Percentiles rank a stretch among this genome's conserved stretches.
Conservation (phyloP, 1,139 yeast species). For the Diutina ranongensis region DNA sequence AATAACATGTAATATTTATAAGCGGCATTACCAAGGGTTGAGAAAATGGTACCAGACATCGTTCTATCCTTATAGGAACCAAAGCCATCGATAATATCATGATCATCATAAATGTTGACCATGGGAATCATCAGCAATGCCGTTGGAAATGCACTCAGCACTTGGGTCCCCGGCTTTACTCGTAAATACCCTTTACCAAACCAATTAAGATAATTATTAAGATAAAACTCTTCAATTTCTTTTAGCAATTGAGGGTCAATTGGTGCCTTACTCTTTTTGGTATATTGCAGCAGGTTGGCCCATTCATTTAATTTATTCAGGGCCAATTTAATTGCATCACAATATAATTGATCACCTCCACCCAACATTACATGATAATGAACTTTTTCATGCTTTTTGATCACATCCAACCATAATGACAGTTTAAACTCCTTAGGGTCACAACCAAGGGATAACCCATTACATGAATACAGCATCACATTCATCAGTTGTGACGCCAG, state of each 20-base stretch:
- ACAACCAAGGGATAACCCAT: constrained; percentile 77
- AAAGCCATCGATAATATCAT: constrained; percentile 90
- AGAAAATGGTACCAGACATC: constrained; percentile 60
- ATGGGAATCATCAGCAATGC: constrained; percentile 79
- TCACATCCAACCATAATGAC: constrained; percentile 77
- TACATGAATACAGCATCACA: constrained; percentile 74
- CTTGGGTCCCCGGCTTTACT: constrained; percentile 53
- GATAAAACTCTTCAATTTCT: constrained; percentile 55
- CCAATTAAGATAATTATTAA: constrained; percentile 73
- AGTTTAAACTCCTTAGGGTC: constrained; percentile 59
- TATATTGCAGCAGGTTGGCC: constrained; percentile 41
- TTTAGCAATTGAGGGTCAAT: constrained; percentile 34
- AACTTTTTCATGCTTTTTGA: constrained; percentile 44
- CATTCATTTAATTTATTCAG: constrained; percentile 48
- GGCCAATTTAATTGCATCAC: constrained; percentile 64
- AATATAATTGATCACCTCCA: constrained; percentile 93
- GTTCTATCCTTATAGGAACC: constrained; percentile 76
- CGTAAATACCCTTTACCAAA: constrained; percentile 82
- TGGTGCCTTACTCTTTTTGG: constrained; percentile 29
- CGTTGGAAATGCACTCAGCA: constrained; percentile 57
- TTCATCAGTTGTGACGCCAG: constrained; percentile 56
- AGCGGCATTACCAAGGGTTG: constrained; percentile 64
- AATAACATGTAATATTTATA: constrained; percentile 81
- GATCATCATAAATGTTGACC: constrained; percentile 79
- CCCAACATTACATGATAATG: constrained; percentile 94